Conservation (phyloP, 345 rosid species). For the Melaleuca quinquenervia region DNA sequence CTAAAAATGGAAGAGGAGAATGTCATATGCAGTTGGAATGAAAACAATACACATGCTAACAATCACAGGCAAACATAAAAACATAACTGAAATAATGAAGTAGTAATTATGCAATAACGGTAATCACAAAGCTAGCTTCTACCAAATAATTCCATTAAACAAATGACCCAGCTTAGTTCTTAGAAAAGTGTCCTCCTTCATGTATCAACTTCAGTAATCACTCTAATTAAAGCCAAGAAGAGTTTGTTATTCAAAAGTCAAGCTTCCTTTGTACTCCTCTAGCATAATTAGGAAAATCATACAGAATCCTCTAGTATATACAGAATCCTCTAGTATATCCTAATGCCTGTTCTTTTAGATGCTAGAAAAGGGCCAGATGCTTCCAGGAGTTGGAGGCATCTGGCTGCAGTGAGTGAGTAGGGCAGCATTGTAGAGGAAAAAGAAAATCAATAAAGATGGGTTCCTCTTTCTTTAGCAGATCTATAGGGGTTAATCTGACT, state of each 20-base stretch:
- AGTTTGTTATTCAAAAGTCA: background rate
- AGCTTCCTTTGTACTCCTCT: background rate
- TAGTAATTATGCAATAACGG: background rate
- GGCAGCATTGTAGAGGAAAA: background rate
- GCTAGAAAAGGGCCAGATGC: background rate
- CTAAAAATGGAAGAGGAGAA: slow-evolving; percentile 19
- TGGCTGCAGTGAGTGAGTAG: background rate
- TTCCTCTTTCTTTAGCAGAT: background rate
- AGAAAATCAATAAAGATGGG: background rate
- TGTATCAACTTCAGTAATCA: background rate
- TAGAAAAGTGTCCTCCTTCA: background rate
- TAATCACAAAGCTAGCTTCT: background rate
- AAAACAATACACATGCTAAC: background rate
- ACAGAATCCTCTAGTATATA: background rate
- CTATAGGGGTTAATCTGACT: background rate
- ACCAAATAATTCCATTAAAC: background rate
- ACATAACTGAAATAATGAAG: background rate
- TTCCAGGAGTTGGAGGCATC: background rate
- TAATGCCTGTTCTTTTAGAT: background rate
- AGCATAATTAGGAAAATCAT: background rate
- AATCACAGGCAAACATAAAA: background rate
- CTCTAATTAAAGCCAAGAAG: background rate
- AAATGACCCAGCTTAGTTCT: background rate
- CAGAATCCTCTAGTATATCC: background rate
- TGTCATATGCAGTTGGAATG: background rate